Evolutionary conservation across 2,329 filamentous ascomycete species (phyloP), one percentile per base, ranked within the genome.

Genomic region (Xylaria multiplex): DNA sequence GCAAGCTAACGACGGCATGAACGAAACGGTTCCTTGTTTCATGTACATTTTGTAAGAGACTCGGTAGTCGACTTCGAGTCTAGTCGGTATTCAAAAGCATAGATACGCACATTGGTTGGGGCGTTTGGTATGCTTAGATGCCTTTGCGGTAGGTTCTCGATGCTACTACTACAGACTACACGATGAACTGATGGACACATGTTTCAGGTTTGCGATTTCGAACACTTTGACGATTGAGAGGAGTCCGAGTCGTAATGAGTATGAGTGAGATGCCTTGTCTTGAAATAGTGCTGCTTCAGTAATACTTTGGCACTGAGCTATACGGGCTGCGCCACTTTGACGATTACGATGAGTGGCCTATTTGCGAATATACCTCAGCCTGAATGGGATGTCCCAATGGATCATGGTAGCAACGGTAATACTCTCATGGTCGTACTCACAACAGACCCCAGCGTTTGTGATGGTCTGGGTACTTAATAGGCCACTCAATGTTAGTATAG

Each of bases 161-260:
- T 13, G 19, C 30, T 40, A 5, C 46, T n/a, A 14, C 9, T 24
- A 6, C 27, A 27, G 19, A 19, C 8, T 27, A 11, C 22, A 30
- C 13, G 16, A 50, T n/a, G 30, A 6, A n/a, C 40, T 56, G n/a
- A 50, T 52, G 6, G 8, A 30, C 58, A 63, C 9, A 60, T 27
- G 9, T 35, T 46, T 19, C 30, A 72, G 68, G 68, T 70, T 69
- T 71, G 70, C 70, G 72, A 73, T 70, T 69, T 70, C 65, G 66
- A 69, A 62, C 60, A 66, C 63, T 69, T 68, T 62, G 69, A 71
- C 65, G 69, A 67, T 74, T 66, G 67, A 65, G 62, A 68, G 67
- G 67, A 59, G 64, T 70, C 56, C 35, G 66, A 57, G 68, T 69
- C 59, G 65, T 66, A 64, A 69, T 67, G 66, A 67, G 70, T 68